Evolutionary conservation across 371 early-diverging fungal genomes (phyloP), one percentile per base, ranked within the genome.

Genomic region (Rhizopus delemar): DNA sequence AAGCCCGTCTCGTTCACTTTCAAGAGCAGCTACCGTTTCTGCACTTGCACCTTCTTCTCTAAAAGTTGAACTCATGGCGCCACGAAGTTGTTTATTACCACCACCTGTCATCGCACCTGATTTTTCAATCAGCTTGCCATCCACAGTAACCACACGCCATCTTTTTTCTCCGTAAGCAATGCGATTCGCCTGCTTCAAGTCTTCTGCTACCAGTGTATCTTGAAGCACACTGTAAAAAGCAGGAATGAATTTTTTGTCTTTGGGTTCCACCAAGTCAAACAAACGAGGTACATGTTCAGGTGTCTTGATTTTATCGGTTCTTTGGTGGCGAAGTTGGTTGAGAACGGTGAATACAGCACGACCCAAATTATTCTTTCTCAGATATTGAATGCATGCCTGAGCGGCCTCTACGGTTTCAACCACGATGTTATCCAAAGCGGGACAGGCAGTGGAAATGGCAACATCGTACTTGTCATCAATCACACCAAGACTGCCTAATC

Each of bases 51-150:
- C 87, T 11, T 86, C 82, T 5, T 74, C 73, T 15, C 75, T 77
- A 50, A 90, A 88, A 15, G 75, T 85, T 7, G 91, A 90, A 70
- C 89, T 84, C 97, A 96, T 96, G 16, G 90, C 93, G 11, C 97
- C 96, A 13, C 83, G 87, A 35, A 67, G 70, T 3, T 75, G 81
- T 35, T 74, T 75, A 31, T 83, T 90, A 15, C 95, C 95, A 62
- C 99, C 99, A 66, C 99, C 99, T 15, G 91, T 89, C 98, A 99
- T 97, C 6, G 99, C 91, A 65, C 99, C 99, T 0, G 93, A 90
- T 34, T 84, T 87, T 57, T 99, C 99, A 62, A 99, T 94, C 46
- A 99, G 66, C 61, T 97, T 88, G 3, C 99, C 99, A 57, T 93
- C 94, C 55, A 99, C 66, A 1, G 99, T 99, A 0, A 99, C 99